A percentile compares a stretch with the other conserved stretches of the same genome.
phyloP scores from a whole-genome alignment of 768 basidiomycete genomes.

The Lactarius hengduanensis region DNA sequence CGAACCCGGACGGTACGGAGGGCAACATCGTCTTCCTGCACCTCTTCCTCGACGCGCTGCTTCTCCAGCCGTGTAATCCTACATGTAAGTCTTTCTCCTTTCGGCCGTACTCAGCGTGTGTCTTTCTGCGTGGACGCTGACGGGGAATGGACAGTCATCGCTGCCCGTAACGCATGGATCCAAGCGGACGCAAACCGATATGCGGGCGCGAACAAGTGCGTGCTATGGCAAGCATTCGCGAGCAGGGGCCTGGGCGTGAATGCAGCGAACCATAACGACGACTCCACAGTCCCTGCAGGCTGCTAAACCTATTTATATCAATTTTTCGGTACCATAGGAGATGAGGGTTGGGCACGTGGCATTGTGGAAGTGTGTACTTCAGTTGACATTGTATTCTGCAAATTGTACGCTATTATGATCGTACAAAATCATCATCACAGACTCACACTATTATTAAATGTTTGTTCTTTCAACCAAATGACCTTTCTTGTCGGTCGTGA shows the following conservation, averaged over 20 bases:
- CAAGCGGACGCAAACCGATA: slow-evolving; percentile 52
- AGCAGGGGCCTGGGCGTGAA: slow-evolving; percentile 49
- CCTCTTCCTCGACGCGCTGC: slow-evolving; percentile 51
- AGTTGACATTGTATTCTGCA: too few species aligned
- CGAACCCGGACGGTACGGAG: slow-evolving; percentile 40
- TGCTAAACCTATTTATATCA: slow-evolving; percentile 28
- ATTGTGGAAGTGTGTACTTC: too few species aligned
- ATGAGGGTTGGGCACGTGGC: too few species aligned
- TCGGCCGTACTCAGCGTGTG: too few species aligned
- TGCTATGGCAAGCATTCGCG: slow-evolving; percentile 47
- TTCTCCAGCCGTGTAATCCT: slow-evolving; percentile 49
- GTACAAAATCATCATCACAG: too few species aligned
- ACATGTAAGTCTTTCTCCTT: slow-evolving; percentile 40
- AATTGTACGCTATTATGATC: too few species aligned
- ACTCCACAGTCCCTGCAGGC: slow-evolving; percentile 34
- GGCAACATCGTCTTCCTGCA: slow-evolving; percentile 54
- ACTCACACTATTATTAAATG: too few species aligned
- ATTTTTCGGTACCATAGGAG: not conserved
- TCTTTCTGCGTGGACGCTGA: not conserved
- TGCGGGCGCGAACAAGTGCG: slow-evolving; percentile 46
- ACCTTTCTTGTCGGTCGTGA: too few species aligned
- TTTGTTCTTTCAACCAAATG: too few species aligned
- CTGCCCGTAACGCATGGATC: slow-evolving; percentile 51
- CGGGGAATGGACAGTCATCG: slow-evolving; percentile 36
- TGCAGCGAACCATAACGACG: slow-evolving; percentile 38